These are phyloP conservation scores for Diaporthe citriasiana DNA, from an alignment of 2,329 filamentous ascomycete genomes.

Conservation along the genomic window DNA sequence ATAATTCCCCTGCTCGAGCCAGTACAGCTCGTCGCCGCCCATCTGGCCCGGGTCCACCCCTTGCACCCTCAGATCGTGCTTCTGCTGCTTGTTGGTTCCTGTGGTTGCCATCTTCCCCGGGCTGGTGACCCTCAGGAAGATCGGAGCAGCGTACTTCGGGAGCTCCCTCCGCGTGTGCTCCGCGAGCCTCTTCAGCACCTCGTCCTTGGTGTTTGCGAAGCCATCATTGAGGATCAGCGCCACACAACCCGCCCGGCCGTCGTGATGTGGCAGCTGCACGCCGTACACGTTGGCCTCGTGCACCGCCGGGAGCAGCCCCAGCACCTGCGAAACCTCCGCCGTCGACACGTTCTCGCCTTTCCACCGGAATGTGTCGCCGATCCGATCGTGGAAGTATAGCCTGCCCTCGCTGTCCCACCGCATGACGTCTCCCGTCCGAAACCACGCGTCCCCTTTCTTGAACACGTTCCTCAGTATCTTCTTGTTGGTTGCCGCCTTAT, in stretches of 20 bases:
- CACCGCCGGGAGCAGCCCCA: constrained; percentile 76
- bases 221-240: constrained; percentile 59
- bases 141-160: constrained; percentile 81
- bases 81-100: constrained; percentile 92
- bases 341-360: constrained; percentile 89
- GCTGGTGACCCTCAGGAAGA: constrained; percentile 80
- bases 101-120: constrained; percentile 74
- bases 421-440: constrained; percentile 86
- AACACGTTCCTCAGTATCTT: constrained; percentile 84
- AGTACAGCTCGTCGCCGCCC: constrained; percentile 67
- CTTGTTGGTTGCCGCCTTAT: constrained; percentile 76
- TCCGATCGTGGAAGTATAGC: constrained; percentile 85
- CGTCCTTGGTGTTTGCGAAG: constrained; percentile 52
- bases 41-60: constrained; percentile 78
- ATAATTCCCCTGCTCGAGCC: constrained; percentile 77
- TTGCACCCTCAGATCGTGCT: constrained; percentile 77
- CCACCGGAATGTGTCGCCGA: constrained; percentile 85
- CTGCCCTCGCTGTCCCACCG: constrained; percentile 79
- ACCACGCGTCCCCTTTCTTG: constrained; percentile 82
- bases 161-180: constrained; percentile 69
- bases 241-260: constrained; percentile 85
- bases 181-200: constrained; percentile 71
- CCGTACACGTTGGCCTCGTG: constrained; percentile 90
- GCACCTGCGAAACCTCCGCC: constrained; percentile 81
- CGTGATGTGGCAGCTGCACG: constrained; percentile 82